Evolutionary conservation across 305 asterid species (phyloP), one percentile per base, ranked within the genome.

Genomic region (Lippia alba): DNA sequence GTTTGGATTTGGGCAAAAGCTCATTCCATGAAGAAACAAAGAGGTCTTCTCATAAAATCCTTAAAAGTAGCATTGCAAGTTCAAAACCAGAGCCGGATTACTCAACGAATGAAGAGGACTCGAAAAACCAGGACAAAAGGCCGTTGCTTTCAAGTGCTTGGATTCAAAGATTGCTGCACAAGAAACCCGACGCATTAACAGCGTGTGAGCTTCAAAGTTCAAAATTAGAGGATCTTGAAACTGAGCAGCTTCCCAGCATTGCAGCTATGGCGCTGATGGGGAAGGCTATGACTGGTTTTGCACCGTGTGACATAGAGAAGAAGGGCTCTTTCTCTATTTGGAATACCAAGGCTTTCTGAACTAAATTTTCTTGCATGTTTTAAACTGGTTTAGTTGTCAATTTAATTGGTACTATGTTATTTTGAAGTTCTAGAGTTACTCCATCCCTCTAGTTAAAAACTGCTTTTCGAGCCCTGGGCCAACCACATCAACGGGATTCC

Each of bases 191-290:
- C 67, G 48, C 69, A 5, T 62, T 45, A 9, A 84, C 74, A 19
- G 57, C 68, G 61, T 81, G 85, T 79, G 88, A 81, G 62, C 90
- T 89, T n/a, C 83, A 60, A 61, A 74, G 74, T 61, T 76, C 83
- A 18, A 86, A 82, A 61, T 34, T 75, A 64, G 85, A 90, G 73
- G 80, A 78, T 41, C 36, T 63, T 8, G 54, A 79, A 65, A 84
- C 78, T 69, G 77, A 82, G 81, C 95, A 90, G 77, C 80, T 88
- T 69, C 97, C 97, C 1, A 90, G 97, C 81, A 78, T 86, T 61
- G 96, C 84, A 50, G 96, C 97, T 14, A 88, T 91, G 96, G 97
- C 97, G 17, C 74, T 86, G 63, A 82, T 91, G 97, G 87, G 86
- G 56, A 62, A 82, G 82, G 90, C 86, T 49, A 64, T 88, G 85